Percentiles rank a stretch among this genome's conserved stretches.
phyloP scores from a whole-genome alignment of 2,329 filamentous ascomycete species.

The Aspergillus brasiliensis region DNA sequence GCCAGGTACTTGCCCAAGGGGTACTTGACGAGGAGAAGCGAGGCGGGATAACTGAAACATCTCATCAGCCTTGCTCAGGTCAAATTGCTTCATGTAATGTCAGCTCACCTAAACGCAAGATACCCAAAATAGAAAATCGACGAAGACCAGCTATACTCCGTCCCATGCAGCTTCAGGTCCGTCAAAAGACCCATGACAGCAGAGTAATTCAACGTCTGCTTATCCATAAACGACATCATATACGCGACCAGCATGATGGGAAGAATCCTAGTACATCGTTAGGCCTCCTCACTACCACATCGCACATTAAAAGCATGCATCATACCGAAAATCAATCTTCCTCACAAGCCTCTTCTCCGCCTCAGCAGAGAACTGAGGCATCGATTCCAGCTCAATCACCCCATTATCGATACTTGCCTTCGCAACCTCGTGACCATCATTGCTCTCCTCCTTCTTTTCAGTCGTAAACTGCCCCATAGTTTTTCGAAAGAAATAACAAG shows the following conservation, averaged over 20 bases:
- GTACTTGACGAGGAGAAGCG: conserved; percentile 38
- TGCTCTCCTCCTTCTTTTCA: background rate
- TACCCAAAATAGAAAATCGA: conserved; percentile 33
- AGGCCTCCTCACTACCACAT: background rate
- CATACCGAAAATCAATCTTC: conserved; percentile 28
- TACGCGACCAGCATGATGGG: conserved; percentile 32
- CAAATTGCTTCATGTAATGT: background rate
- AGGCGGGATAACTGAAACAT: conserved; percentile 24
- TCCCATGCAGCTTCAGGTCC: conserved; percentile 22
- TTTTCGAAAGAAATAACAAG: background rate
- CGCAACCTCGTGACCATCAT: background rate
- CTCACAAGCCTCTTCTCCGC: conserved; percentile 24
- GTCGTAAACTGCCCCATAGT: background rate
- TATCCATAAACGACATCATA: conserved; percentile 39
- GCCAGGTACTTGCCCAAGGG: conserved; percentile 41
- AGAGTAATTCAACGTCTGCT: conserved; percentile 36
- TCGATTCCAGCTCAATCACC: conserved; percentile 15
- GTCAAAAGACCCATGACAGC: conserved; percentile 33
- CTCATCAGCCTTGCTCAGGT: background rate
- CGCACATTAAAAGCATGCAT: background rate
- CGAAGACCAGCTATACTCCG: conserved; percentile 26
- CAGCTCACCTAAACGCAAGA: conserved; percentile 33
- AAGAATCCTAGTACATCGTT: conserved; percentile 17
- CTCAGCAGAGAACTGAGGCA: conserved; percentile 15
- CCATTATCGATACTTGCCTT: conserved; percentile 15